Evolutionary conservation across 768 basidiomycete species (phyloP).

Genomic region (Rhodotorula diobovata): DNA sequence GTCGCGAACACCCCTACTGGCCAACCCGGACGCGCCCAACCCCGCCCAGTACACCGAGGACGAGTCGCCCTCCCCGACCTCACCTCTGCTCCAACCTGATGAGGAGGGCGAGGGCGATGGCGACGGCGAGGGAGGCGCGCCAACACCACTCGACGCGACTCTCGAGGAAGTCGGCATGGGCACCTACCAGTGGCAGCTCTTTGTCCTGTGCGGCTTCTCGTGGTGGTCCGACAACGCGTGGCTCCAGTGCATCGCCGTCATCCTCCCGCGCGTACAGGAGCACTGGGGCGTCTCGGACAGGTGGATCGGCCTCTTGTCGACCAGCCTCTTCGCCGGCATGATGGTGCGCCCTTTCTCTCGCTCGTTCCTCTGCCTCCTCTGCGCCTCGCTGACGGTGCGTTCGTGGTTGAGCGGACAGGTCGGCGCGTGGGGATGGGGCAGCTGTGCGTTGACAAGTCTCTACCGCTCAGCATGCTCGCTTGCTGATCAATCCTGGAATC

Average conservation of each 20-base stretch:
- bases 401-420: neutral
- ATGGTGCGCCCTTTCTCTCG: constrained; percentile 72
- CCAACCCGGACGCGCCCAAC: neutral
- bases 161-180: constrained; percentile 76
- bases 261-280: constrained; percentile 87
- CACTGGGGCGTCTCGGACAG: constrained; percentile 73
- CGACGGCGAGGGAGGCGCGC: neutral
- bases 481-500: neutral
- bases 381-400: too few species aligned
- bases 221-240: constrained; percentile 92
- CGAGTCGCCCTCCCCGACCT: neutral
- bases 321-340: constrained; percentile 93
- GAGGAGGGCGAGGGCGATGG: neutral
- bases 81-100: neutral
- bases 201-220: constrained; percentile 83
- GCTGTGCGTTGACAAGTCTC: constrained; percentile 55
- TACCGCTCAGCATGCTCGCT: neutral
- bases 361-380: neutral
- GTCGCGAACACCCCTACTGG: constrained; percentile 6
- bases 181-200: constrained; percentile 38
- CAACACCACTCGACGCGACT: constrained; percentile 67
- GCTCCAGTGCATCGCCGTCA: constrained; percentile 67
- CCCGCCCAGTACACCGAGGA: neutral
- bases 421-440: constrained; percentile 58
- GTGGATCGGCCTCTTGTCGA: constrained; percentile 74